phyloP scores from a whole-genome alignment of 148 eudicot genomes.

The Heliosperma pusillum region DNA sequence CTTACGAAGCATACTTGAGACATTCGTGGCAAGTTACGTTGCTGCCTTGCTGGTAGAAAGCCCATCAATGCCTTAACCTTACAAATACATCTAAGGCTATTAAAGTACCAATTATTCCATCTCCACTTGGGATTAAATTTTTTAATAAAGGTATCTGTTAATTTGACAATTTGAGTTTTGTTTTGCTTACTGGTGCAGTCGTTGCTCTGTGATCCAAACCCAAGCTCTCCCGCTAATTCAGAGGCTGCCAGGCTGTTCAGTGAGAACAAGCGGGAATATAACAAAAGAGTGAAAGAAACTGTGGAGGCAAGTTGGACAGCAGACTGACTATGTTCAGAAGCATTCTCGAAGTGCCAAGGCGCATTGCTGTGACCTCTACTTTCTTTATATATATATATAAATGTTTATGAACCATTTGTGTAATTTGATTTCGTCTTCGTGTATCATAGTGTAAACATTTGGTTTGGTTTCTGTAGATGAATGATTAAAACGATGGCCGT shows the following conservation, averaged over 20 bases:
- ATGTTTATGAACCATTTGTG: conserved; percentile 14
- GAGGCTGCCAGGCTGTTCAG: conserved; percentile 45
- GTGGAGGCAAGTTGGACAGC: conserved; percentile 53
- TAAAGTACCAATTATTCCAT: neutral
- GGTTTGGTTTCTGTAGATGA: conserved; percentile 17
- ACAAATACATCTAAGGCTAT: neutral
- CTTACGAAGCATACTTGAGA: neutral
- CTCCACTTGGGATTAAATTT: neutral
- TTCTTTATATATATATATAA: conserved; percentile 1
- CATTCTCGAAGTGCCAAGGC: conserved; percentile 14
- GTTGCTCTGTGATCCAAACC: conserved; percentile 43
- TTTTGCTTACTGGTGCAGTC: conserved; percentile 28
- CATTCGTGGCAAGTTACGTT: neutral
- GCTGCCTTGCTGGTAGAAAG: neutral
- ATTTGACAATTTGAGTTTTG: neutral
- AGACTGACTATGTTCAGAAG: conserved; percentile 25
- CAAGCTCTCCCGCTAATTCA: conserved; percentile 45
- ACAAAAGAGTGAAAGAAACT: conserved; percentile 35
- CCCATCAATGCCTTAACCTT: no score
- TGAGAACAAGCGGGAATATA: conserved; percentile 43
- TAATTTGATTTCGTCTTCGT: conserved; percentile 10
- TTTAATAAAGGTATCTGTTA: neutral
- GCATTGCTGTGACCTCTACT: conserved; percentile 8
- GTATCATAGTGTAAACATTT: conserved; percentile 14
- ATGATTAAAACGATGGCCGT: neutral